Evolutionary conservation across 139 green algal genomes (phyloP).

Genomic region (Coelastrella sp.): DNA sequence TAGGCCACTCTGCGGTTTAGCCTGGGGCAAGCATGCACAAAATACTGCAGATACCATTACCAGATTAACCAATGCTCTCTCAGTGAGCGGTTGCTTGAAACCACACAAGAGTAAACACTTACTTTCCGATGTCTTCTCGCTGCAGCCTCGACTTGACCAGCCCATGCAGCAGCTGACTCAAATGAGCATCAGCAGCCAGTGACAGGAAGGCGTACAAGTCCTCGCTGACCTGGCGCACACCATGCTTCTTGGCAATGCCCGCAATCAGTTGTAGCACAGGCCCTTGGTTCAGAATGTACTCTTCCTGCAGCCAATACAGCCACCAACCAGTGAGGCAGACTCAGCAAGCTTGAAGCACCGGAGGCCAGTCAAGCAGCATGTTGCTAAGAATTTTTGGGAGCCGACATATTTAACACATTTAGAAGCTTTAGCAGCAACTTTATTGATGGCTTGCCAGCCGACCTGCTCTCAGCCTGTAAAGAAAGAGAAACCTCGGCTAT

Average conservation of each 20-base stretch:
- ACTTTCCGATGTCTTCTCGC: slow-evolving; percentile 44
- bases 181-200: slow-evolving; percentile 20
- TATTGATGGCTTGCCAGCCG: background rate
- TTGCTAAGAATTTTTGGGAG: background rate
- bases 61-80: too few relatives aligned
- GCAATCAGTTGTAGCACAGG: background rate
- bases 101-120: background rate
- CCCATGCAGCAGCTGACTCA: slow-evolving; percentile 2
- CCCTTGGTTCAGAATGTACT: slow-evolving; percentile 31
- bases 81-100: background rate
- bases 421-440: too few relatives aligned
- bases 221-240: slow-evolving; percentile 5
- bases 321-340: too few relatives aligned
- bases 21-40: too few relatives aligned
- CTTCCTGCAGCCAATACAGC: slow-evolving; percentile 8
- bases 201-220: slow-evolving; percentile 39
- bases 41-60: too few relatives aligned
- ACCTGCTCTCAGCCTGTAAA: background rate
- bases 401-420: too few relatives aligned
- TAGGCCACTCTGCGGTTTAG: too few relatives aligned
- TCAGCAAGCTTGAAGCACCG: too few relatives aligned
- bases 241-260: background rate
- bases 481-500: too few relatives aligned
- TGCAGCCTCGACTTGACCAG: slow-evolving; percentile 32
- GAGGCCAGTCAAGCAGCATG: background rate